These are phyloP conservation scores for Chrysoporthe deuterocubensis DNA, from an alignment of 2,329 filamentous ascomycete genomes.

Conservation along the genomic window DNA sequence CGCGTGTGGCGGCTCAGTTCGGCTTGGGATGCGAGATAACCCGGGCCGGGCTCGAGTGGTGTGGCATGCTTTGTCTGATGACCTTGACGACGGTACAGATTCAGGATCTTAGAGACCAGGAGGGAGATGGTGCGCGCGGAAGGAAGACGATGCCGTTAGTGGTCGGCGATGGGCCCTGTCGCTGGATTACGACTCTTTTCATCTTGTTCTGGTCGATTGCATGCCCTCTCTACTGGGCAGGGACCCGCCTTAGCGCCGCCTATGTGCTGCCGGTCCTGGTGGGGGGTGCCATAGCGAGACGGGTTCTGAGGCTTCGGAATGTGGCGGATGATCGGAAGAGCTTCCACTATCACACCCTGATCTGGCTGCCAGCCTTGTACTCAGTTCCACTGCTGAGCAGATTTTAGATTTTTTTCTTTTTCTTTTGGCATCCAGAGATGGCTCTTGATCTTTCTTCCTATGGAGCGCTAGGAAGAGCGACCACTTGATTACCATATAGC, in stretches of 20 bases:
- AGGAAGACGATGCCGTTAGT: conserved; percentile 33
- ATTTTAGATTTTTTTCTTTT: neutral
- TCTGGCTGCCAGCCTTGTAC: neutral
- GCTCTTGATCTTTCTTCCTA: neutral
- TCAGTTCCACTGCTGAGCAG: neutral
- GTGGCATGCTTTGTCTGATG: conserved; percentile 25
- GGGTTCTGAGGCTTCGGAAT: neutral
- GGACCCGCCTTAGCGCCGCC: neutral
- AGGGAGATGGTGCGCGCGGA: conserved; percentile 30
- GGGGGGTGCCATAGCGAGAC: neutral
- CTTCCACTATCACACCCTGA: neutral
- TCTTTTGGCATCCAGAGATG: neutral
- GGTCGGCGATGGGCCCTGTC: conserved; percentile 6
- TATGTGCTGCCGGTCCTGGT: neutral
- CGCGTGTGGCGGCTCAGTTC: neutral
- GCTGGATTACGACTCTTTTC: conserved; percentile 7
- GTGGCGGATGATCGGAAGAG: neutral
- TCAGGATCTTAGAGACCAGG: conserved; percentile 35
- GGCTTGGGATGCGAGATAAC: conserved; percentile 3
- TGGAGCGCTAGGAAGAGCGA: neutral
- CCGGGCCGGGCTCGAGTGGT: conserved; percentile 19
- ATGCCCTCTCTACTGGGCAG: conserved; percentile 10
- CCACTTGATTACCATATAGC: neutral
- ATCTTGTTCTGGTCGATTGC: conserved; percentile 10
- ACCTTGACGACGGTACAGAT: conserved; percentile 34